Evolutionary conservation across 192 early-diverging fungal genomes (phyloP), one percentile per base, ranked within the genome.

Genomic region (Gorgonomyces haynaldii): DNA sequence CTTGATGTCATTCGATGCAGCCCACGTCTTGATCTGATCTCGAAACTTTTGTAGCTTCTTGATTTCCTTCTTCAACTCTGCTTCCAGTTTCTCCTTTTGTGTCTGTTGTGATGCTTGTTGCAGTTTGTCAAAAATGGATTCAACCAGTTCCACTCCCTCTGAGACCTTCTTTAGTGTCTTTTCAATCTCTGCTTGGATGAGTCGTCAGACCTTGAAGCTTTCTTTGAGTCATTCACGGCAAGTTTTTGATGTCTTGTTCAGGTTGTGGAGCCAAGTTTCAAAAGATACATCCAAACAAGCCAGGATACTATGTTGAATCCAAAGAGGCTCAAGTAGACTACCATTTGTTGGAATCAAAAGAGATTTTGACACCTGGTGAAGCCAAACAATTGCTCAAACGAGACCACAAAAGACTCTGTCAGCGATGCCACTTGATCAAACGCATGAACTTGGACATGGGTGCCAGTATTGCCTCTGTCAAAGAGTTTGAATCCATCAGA

Each of bases 11-110:
- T 74, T 88, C 45, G 81, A 87, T 16, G 84, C 73, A 31, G 93
- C 73, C 95, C 95, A 98, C 51, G 85, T 85, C 59, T 96, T 94
- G 58, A 98, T 98, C 62, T 98, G 93, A 70, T 98, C 95, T 42
- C 92, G 82, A 47, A 78, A 46, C 55, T 90, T 72, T 54, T 98
- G 95, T 49, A 96, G 76, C 64, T 98, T 98, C 62, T 98, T 98
- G 67, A 98, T 98, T 68, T 98, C 92, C 66, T 92, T 93, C 58
- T 98, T 98, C 50, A 98, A 61, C 50, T 98, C 92, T 12, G 71
- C 72, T 55, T 98, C 95, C 50, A 86, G 83, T 62, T 98, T 98
- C 61, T 98, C 91, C 66, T 93, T 95, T 61, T 98, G 95, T 36
- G 86, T 82, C 13, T 68, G 51, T 60, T 83, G 89, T 12, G 81